Evolutionary conservation across 495 filamentous ascomycete genomes (phyloP).

Genomic region (Podospora appendiculata): DNA sequence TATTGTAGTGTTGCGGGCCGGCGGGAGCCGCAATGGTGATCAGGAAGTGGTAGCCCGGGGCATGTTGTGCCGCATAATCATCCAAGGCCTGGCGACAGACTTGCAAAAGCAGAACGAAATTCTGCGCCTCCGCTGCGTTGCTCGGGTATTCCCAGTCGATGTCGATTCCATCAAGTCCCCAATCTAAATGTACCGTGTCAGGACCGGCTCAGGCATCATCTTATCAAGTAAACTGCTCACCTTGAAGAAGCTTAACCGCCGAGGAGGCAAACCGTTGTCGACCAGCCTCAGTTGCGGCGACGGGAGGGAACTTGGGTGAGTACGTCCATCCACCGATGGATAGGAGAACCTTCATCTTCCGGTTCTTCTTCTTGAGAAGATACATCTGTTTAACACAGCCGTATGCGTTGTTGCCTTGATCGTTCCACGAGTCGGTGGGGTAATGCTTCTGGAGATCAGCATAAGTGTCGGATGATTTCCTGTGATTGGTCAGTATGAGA

Average conservation of each 20-base stretch:
- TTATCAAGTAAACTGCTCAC: neutral
- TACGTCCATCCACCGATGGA: conserved; percentile 91
- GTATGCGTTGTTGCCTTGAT: conserved; percentile 60
- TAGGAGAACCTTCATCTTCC: conserved; percentile 73
- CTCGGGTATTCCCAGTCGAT: conserved; percentile 60
- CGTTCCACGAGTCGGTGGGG: conserved; percentile 60
- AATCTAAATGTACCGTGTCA: conserved; percentile 28
- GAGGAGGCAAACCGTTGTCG: conserved; percentile 54
- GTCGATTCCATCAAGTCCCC: conserved; percentile 50
- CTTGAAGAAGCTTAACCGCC: conserved; percentile 56
- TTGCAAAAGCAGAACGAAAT: conserved; percentile 64
- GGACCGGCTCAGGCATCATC: too few species aligned
- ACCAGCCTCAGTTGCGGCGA: conserved; percentile 50
- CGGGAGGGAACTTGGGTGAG: conserved; percentile 67
- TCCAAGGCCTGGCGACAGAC: conserved; percentile 60
- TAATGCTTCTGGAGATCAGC: conserved; percentile 71
- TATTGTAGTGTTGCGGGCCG: conserved; percentile 58
- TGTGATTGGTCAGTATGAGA: conserved; percentile 10
- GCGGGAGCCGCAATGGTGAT: conserved; percentile 64
- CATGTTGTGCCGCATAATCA: conserved; percentile 45
- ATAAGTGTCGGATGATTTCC: conserved; percentile 44
- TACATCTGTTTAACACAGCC: conserved; percentile 80
- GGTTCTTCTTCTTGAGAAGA: conserved; percentile 73
- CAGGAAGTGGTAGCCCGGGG: conserved; percentile 51
- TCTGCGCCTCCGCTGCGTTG: conserved; percentile 49